A percentile compares a stretch with the other conserved stretches of the same genome.
These are phyloP conservation scores for Phaeosphaeria sp. DNA, from an alignment of 2,329 filamentous ascomycete genomes.

Conservation along the genomic window DNA sequence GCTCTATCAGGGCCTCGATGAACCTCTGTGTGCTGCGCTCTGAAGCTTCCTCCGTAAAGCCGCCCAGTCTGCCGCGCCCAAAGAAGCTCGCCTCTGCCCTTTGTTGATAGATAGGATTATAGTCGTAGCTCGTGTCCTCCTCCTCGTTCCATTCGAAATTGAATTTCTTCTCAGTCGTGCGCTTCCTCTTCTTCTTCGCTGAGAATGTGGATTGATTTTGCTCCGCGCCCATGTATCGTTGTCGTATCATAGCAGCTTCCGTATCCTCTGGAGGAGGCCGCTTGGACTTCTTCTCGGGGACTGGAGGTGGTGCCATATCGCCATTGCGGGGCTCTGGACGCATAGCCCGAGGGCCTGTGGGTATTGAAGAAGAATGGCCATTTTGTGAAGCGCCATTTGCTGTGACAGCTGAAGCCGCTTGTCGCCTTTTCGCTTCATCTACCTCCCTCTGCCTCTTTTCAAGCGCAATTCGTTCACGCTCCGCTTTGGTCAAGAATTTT, in stretches of 20 bases:
- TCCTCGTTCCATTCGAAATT: slow-evolving; percentile 98
- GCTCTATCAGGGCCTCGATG: slow-evolving; percentile 73
- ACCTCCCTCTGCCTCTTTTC: slow-evolving; percentile 79
- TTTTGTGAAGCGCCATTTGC: slow-evolving; percentile 8
- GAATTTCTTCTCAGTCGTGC: slow-evolving; percentile 95
- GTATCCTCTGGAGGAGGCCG: slow-evolving; percentile 61
- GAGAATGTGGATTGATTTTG: slow-evolving; percentile 88
- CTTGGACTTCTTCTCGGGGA: slow-evolving; percentile 48
- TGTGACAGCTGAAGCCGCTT: slow-evolving; percentile 47
- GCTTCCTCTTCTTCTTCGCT: slow-evolving; percentile 91
- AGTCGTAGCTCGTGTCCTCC: slow-evolving; percentile 86
- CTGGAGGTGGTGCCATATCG: slow-evolving; percentile 61
- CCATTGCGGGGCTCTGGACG: slow-evolving; percentile 57
- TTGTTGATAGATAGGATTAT: slow-evolving; percentile 80
- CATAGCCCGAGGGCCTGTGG: slow-evolving; percentile 77
- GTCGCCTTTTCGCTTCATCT: slow-evolving; percentile 63
- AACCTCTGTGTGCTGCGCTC: slow-evolving; percentile 62
- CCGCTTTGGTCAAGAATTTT: slow-evolving; percentile 83
- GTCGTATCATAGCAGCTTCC: slow-evolving; percentile 76
- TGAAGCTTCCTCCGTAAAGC: slow-evolving; percentile 66
- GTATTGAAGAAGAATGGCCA: slow-evolving; percentile 52
- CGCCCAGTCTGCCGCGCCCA: slow-evolving; percentile 71
- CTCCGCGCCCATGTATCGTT: slow-evolving; percentile 90
- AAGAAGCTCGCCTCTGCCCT: slow-evolving; percentile 73
- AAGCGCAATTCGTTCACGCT: slow-evolving; percentile 79